Evolutionary conservation across 208 protist species (phyloP), one percentile per base, ranked within the genome.

Genomic region (Naegleria fowleri): DNA sequence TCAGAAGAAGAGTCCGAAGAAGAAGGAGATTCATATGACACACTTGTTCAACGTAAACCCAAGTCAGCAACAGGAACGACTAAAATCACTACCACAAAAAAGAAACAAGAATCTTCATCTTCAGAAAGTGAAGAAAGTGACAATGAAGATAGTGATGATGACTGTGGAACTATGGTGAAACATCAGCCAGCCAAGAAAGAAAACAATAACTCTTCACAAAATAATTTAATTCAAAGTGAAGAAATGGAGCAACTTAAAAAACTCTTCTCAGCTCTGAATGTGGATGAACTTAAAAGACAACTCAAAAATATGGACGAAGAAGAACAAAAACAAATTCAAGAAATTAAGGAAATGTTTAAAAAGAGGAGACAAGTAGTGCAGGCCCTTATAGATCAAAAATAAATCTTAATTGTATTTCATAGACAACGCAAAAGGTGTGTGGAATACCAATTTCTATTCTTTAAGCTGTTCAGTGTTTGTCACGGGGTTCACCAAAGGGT

Each of bases 301-400:
- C 59, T 89, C 7, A 25, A 39, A 38, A 55, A 41, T n/a, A 41
- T 89, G 9, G 86, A 89, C 29, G 86, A 52, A 41, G 86, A 89
- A 67, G 19, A 41, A 29, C 48, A 89, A 67, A 89, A 40, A 40
- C 36, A 89, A 29, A 43, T 89, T 29, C 13, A 89, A 0, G 13
- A 22, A 7, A 67, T 89, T 67, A 36, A 67, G n/a, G n/a, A 67
- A 22, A 89, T 19, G 5, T 89, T 41, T 89, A 29, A 6, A 7
- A 67, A 89, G 86, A 33, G 48, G 33, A 55, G 48, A 55, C 22
- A 40, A 67, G 29, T 25, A 6, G 39, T 89, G 11, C 6, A 89
- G 59, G 22, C 85, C 7, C n/a, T 79, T 6, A 36, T 79, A 36
- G 67, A 79, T 36, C 67, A 79, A 79, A 79, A 79, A 79, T 79